Evolutionary conservation across 768 basidiomycete genomes (phyloP).

Genomic region (Boletus speciosus): DNA sequence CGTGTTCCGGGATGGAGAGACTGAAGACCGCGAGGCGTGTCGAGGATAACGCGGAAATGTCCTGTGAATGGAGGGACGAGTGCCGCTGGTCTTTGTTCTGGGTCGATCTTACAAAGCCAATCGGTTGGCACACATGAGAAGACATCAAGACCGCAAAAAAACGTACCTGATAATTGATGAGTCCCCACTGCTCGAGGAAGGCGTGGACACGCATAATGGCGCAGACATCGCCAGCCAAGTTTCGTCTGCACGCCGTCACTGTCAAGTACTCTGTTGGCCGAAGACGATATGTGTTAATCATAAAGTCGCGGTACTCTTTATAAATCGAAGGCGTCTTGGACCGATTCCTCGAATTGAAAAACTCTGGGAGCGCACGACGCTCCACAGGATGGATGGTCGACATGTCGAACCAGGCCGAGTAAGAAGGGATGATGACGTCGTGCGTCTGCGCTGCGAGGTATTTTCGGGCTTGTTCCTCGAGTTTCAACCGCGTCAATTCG

Average conservation of each 20-base stretch:
- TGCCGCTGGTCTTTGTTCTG: slow-evolving; percentile 90
- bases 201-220: slow-evolving; percentile 99
- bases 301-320: slow-evolving; percentile 99
- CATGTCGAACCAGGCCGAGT: slow-evolving; percentile 98
- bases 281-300: slow-evolving; percentile 97
- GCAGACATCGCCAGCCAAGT: slow-evolving; percentile 96
- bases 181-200: slow-evolving; percentile 97
- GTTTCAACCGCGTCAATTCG: slow-evolving; percentile 72
- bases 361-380: slow-evolving; percentile 89
- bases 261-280: slow-evolving; percentile 95
- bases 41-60: slow-evolving; percentile 96
- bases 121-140: slow-evolving; percentile 1
- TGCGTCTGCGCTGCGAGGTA: slow-evolving; percentile 98
- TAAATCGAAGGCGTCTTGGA: slow-evolving; percentile 96
- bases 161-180: slow-evolving; percentile 96
- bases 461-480: slow-evolving; percentile 85
- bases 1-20: slow-evolving; percentile 85
- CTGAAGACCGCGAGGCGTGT: slow-evolving; percentile 93
- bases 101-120: slow-evolving; percentile 74
- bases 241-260: slow-evolving; percentile 93
- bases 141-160: neutral
- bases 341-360: slow-evolving; percentile 94
- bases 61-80: slow-evolving; percentile 97
- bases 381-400: slow-evolving; percentile 90
- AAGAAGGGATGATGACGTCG: slow-evolving; percentile 94